Evolutionary conservation across 495 filamentous ascomycete genomes (phyloP), one percentile per base, ranked within the genome.

Genomic region (Hypoxylon subgilvum): DNA sequence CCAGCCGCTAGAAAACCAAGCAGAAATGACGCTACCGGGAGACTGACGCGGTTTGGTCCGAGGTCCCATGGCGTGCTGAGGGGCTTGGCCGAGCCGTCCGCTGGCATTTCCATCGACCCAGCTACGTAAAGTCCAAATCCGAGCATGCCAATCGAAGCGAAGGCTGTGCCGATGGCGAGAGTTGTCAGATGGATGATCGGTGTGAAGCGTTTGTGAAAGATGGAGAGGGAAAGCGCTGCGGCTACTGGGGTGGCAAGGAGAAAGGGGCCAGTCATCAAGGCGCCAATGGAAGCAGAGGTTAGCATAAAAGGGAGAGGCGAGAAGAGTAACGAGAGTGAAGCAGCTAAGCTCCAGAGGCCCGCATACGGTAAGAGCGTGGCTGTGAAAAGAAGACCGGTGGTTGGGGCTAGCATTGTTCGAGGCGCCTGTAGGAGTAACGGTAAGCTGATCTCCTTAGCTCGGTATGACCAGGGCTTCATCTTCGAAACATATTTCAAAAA

Each of bases 241-340:
- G 69, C 63, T 6, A 65, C 43, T 44, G 59, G 62, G 21, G 61
- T 62, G 23, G 66, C 71, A 28, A 78, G 67, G 10, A 78, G 47
- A 57, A 73, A 77, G 0, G 77, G 73, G 0, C 62, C 71, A 6
- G 68, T 67, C 65, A 80, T 69, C n/a, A 83, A 56, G 25, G 65
- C 60, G 7, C 80, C 80, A 9, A 81, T 52, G 2, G 63, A 64
- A 6, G 58, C 51, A 3, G 74, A 67, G 21, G 69, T 62, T 49
- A 78, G 63, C 55, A 67, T 62, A 58, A 77, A 76, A 12, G 78
- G 76, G 12, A 75, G 69, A 2, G 75, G 70, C 4, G 71, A 45
- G 68, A 82, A 79, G 28, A 81, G 58, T 4, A 78, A 66, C 5
- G 78, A 78, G 34, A 82, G 65, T 1, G 76, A 76, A 22, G 67